Evolutionary conservation across 2,329 filamentous ascomycete species (phyloP).

Genomic region (Mycocentrospora acerina): DNA sequence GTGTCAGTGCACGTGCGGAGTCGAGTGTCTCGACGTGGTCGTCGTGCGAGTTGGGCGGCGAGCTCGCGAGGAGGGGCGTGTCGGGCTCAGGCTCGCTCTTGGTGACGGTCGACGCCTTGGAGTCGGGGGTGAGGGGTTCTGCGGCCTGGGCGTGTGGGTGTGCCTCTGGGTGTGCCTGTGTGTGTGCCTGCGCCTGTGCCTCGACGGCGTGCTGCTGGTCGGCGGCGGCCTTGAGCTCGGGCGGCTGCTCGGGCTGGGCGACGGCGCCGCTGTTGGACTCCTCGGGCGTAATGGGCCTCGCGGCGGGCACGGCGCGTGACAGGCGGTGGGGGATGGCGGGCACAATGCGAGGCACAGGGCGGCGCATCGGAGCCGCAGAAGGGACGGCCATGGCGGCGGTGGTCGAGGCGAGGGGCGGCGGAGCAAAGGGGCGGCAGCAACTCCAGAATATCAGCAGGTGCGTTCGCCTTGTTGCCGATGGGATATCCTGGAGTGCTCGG

Average conservation of each 20-base stretch:
- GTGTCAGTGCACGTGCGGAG: not conserved
- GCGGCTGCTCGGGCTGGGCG: constrained; percentile 10
- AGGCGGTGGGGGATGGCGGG: constrained; percentile 42
- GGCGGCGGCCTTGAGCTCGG: constrained; percentile 11
- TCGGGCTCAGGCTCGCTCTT: constrained; percentile 10
- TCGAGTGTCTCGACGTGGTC: constrained; percentile 17
- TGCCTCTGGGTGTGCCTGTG: no score
- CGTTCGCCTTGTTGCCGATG: constrained; percentile 32
- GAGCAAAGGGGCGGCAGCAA: constrained; percentile 27
- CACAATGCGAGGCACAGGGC: constrained; percentile 35
- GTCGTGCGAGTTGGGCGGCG: constrained; percentile 15
- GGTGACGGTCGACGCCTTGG: constrained; percentile 18
- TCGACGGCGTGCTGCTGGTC: no score
- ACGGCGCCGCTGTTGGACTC: constrained; percentile 22
- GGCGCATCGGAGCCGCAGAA: constrained; percentile 31
- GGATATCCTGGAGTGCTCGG: constrained; percentile 44
- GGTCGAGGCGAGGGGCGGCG: constrained; percentile 1
- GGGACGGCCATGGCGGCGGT: constrained; percentile 29
- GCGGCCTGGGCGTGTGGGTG: no score
- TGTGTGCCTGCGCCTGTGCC: no score
- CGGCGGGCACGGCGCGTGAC: constrained; percentile 25
- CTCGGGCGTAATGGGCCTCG: constrained; percentile 31
- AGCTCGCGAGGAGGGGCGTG: constrained; percentile 13
- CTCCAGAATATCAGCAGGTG: constrained; percentile 46
- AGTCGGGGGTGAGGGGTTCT: constrained; percentile 34